These are phyloP conservation scores for Hordeum pubiflorum DNA, from an alignment of 202 grass and related monocot genomes.

Conservation along the genomic window DNA sequence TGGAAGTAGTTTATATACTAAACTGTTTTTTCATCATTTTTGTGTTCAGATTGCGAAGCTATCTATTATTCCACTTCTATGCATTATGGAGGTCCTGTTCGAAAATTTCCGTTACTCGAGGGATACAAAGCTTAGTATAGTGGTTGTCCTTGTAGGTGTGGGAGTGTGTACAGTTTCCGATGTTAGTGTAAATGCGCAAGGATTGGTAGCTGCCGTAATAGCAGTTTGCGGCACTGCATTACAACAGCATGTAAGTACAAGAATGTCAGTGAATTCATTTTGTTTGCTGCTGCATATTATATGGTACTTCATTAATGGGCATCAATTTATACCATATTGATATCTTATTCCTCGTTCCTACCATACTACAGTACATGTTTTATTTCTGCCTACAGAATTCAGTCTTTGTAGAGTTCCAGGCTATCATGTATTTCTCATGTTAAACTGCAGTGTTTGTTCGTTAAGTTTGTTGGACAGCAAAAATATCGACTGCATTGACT, in stretches of 20 bases:
- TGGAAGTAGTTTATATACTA: not conserved
- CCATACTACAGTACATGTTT: not conserved
- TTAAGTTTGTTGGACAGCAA: not conserved
- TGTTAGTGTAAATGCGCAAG: constrained; percentile 53
- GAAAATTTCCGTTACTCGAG: constrained; percentile 66
- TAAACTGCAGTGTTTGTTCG: not conserved
- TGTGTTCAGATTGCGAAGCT: constrained; percentile 51
- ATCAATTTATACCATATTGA: not conserved
- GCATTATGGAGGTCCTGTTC: constrained; percentile 50
- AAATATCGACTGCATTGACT: not conserved
- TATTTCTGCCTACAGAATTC: not conserved
- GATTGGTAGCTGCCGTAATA: constrained; percentile 38
- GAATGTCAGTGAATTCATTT: not conserved
- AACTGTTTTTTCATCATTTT: not conserved
- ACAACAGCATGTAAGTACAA: constrained; percentile 56
- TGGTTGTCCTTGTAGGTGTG: constrained; percentile 60
- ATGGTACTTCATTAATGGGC: not conserved
- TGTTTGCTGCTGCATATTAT: not conserved
- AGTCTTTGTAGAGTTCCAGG: not conserved
- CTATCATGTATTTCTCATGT: not conserved
- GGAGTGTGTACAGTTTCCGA: constrained; percentile 65
- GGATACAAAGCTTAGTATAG: constrained; percentile 60
- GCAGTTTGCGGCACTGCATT: constrained; percentile 60
- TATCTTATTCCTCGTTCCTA: not conserved
- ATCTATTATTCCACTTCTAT: constrained; percentile 59